These are phyloP conservation scores for Phaseolus lunatus DNA, from an alignment of 306 rosid species.

Conservation along the genomic window DNA sequence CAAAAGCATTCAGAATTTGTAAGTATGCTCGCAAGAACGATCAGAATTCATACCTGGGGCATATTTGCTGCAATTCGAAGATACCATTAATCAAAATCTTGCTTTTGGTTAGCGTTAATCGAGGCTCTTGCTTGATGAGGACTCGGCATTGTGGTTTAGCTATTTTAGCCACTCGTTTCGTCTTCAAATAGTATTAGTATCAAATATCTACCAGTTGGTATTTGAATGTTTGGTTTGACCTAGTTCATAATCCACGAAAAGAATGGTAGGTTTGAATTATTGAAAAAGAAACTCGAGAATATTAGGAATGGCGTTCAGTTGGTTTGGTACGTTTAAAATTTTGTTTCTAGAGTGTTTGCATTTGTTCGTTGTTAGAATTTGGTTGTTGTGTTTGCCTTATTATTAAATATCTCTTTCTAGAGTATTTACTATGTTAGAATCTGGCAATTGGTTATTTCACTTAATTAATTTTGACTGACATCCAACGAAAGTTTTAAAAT, in stretches of 20 bases:
- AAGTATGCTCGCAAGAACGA: constrained; percentile 13
- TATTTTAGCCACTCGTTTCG: not conserved
- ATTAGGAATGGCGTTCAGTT: too few relatives aligned
- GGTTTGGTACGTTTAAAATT: too few relatives aligned
- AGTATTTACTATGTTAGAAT: too few relatives aligned
- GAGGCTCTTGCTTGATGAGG: constrained; percentile 23
- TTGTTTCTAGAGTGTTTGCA: too few relatives aligned
- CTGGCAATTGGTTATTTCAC: too few relatives aligned
- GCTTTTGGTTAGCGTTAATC: not conserved
- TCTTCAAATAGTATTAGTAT: not conserved
- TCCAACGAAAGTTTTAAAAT: too few relatives aligned
- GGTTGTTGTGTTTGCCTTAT: too few relatives aligned
- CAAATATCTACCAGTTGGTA: constrained; percentile 19
- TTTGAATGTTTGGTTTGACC: constrained; percentile 53
- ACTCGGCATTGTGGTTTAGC: constrained; percentile 9
- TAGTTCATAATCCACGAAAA: not conserved
- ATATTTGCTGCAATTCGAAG: constrained; percentile 7
- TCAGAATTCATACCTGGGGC: constrained; percentile 42
- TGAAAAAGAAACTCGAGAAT: not conserved
- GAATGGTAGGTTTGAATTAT: constrained; percentile 50
- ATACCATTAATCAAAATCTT: not conserved
- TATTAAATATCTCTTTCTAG: too few relatives aligned
- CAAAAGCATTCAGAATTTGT: not conserved
- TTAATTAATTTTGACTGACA: too few relatives aligned
- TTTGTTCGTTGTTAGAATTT: too few relatives aligned